Evolutionary conservation across 148 eudicot species (phyloP).

Genomic region (Dianthus caryophyllus): DNA sequence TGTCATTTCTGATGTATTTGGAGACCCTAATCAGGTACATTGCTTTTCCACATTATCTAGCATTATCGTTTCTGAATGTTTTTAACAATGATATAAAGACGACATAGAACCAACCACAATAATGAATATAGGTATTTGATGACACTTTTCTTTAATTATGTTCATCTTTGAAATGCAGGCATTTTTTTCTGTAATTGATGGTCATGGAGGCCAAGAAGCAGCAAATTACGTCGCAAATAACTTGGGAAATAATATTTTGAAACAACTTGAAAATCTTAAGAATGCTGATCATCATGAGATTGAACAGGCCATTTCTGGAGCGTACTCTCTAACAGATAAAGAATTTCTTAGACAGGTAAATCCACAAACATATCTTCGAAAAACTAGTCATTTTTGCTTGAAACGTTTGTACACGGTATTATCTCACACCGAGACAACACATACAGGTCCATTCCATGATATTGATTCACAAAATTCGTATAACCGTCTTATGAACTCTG

Average conservation of each 20-base stretch:
- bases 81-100: too few species aligned
- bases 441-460: too few species aligned
- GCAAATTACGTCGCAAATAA: conserved; percentile 51
- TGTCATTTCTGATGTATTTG: conserved; percentile 30
- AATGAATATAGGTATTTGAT: too few species aligned
- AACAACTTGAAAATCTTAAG: conserved; percentile 10
- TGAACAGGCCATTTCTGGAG: conserved; percentile 40
- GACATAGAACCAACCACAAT: too few species aligned
- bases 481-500: too few species aligned
- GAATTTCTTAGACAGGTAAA: conserved; percentile 49
- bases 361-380: neutral
- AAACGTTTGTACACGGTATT: too few species aligned
- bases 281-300: conserved; percentile 16
- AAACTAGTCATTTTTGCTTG: too few species aligned
- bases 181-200: conserved; percentile 56
- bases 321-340: conserved; percentile 43
- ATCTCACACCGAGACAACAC: too few species aligned
- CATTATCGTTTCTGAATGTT: too few species aligned
- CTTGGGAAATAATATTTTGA: conserved; percentile 44
- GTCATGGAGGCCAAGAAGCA: conserved; percentile 69
- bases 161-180: conserved; percentile 35
- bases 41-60: neutral
- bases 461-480: too few species aligned
- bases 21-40: conserved; percentile 48
- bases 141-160: too few species aligned